Percentiles rank a stretch among this genome's conserved stretches.
phyloP scores from a whole-genome alignment of 164 flowering plant species.

The Sextonia rubra region DNA sequence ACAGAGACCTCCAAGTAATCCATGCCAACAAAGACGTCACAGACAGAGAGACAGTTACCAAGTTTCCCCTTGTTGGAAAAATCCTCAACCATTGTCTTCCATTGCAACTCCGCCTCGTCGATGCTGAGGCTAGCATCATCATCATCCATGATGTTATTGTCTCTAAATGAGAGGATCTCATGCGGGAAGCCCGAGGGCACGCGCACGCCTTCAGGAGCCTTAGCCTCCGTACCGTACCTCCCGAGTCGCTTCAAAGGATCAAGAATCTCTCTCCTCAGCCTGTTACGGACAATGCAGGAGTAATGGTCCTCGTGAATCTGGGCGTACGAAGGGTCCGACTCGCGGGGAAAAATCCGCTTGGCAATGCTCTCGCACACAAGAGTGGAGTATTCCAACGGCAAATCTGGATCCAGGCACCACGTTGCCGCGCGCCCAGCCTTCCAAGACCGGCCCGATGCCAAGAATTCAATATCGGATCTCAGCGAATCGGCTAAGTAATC shows the following conservation, averaged over 20 bases:
- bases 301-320: constrained; percentile 40
- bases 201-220: constrained; percentile 52
- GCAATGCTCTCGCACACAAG: constrained; percentile 48
- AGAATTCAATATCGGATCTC: constrained; percentile 8
- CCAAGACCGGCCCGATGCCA: constrained; percentile 9
- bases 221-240: constrained; percentile 34
- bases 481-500: constrained; percentile 21
- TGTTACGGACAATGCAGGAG: constrained; percentile 36
- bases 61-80: constrained; percentile 24
- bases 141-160: not conserved
- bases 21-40: constrained; percentile 31
- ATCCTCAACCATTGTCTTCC: constrained; percentile 45
- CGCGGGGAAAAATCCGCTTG: constrained; percentile 33
- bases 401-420: constrained; percentile 32
- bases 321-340: constrained; percentile 25
- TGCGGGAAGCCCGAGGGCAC: too few species aligned
- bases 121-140: not conserved
- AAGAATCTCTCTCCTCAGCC: constrained; percentile 37
- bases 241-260: constrained; percentile 28
- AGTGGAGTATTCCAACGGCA: constrained; percentile 19
- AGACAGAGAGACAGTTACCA: constrained; percentile 25
- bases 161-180: constrained; percentile 28
- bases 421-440: constrained; percentile 25
- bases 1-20: constrained; percentile 22
- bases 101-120: constrained; percentile 41